A percentile compares a stretch with the other conserved stretches of the same genome.
phyloP scores from a whole-genome alignment of 2,329 filamentous ascomycete species.

The Colletotrichum paranaense region DNA sequence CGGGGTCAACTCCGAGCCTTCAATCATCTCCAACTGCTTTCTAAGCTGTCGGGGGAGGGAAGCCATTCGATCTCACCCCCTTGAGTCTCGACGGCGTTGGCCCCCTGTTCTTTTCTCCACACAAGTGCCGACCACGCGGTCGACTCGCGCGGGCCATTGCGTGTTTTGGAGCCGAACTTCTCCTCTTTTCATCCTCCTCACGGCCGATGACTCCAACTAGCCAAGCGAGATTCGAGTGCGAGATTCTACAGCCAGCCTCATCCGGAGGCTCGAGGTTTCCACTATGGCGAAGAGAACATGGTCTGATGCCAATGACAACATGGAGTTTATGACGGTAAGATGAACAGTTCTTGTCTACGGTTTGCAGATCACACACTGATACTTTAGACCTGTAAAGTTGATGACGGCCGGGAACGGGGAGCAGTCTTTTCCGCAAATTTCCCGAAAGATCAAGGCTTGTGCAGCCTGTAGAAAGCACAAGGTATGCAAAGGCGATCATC shows the following conservation, averaged over 20 bases:
- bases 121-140: conserved; percentile 19
- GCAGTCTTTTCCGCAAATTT: conserved; percentile 46
- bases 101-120: conserved; percentile 22
- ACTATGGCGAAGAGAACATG: conserved; percentile 36
- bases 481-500: conserved; percentile 37
- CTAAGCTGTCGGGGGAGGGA: conserved; percentile 2
- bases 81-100: not conserved
- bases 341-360: not conserved
- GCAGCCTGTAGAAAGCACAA: conserved; percentile 55
- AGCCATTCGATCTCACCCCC: not conserved
- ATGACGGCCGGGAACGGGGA: conserved; percentile 34
- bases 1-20: conserved; percentile 2
- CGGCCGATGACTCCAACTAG: not conserved
- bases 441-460: conserved; percentile 53
- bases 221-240: not conserved
- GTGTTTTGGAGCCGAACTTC: conserved; percentile 12
- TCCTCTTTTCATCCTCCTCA: conserved; percentile 22
- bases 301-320: conserved; percentile 33
- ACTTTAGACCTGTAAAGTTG: not conserved
- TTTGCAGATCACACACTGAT: not conserved
- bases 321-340: conserved; percentile 24
- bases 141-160: conserved; percentile 3
- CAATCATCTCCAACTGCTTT: conserved; percentile 23
- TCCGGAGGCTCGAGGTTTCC: not conserved
- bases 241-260: not conserved